Evolutionary conservation across 371 early-diverging fungal genomes (phyloP).

Genomic region (Apophysomyces variabilis): DNA sequence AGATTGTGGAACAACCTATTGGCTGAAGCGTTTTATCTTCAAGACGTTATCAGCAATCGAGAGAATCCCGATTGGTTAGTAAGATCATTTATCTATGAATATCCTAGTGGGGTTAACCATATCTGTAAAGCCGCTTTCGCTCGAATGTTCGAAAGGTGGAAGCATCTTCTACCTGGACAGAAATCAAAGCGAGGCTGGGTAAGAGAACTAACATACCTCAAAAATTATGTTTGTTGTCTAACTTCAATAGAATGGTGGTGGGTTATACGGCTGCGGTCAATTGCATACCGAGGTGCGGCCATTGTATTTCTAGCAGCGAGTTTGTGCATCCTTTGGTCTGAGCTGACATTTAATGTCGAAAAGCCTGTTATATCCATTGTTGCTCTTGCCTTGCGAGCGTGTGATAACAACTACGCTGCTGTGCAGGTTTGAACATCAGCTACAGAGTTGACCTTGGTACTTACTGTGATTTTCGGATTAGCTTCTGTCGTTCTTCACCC

Average conservation of each 20-base stretch:
- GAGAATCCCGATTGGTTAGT: slow-evolving; percentile 61
- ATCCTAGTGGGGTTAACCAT: background rate
- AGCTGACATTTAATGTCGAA: slow-evolving; percentile 79
- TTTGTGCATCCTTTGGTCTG: slow-evolving; percentile 87
- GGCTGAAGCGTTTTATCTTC: slow-evolving; percentile 69
- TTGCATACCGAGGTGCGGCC: slow-evolving; percentile 60
- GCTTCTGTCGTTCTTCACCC: slow-evolving; percentile 74
- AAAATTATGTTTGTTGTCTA: background rate
- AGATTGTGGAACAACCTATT: slow-evolving; percentile 72
- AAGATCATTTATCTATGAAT: background rate
- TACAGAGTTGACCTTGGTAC: background rate
- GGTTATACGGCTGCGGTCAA: slow-evolving; percentile 75
- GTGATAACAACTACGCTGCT: slow-evolving; percentile 57
- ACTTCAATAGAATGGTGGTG: slow-evolving; percentile 80
- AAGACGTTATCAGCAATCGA: slow-evolving; percentile 73
- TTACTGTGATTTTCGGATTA: slow-evolving; percentile 30
- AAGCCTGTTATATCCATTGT: slow-evolving; percentile 65
- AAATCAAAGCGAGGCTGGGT: slow-evolving; percentile 22
- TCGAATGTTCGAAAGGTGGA: slow-evolving; percentile 47
- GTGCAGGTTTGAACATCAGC: slow-evolving; percentile 49
- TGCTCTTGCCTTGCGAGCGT: slow-evolving; percentile 46
- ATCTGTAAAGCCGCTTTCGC: slow-evolving; percentile 45
- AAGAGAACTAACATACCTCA: background rate
- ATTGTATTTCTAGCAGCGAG: slow-evolving; percentile 68
- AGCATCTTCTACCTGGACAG: slow-evolving; percentile 17